A percentile compares a stretch with the other conserved stretches of the same genome.
phyloP scores from a whole-genome alignment of 345 rosid species.

The Salix arbutifolia region DNA sequence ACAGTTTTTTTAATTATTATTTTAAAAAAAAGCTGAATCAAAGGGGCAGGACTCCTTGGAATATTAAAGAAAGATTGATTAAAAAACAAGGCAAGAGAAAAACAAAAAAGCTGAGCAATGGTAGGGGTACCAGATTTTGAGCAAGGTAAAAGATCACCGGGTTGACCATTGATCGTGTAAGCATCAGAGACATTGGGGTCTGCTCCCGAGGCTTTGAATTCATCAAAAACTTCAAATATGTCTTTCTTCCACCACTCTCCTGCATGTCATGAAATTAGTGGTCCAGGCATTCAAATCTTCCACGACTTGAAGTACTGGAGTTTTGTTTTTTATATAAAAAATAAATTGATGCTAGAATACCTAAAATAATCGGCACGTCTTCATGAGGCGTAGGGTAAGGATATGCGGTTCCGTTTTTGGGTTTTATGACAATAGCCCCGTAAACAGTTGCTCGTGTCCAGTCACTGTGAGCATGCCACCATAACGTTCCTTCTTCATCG shows the following conservation, averaged over 20 bases:
- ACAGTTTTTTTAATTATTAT: no score
- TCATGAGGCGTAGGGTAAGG: slow-evolving; percentile 26
- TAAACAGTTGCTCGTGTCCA: slow-evolving; percentile 38
- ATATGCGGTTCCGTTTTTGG: background rate
- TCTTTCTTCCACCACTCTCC: slow-evolving; percentile 46
- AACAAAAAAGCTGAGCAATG: background rate
- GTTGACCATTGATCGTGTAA: slow-evolving; percentile 47
- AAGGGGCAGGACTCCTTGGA: no score
- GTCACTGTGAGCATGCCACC: slow-evolving; percentile 46
- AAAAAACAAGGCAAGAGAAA: background rate
- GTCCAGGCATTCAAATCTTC: background rate
- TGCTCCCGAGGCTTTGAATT: slow-evolving; percentile 18
- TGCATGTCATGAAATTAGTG: background rate
- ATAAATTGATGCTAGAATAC: background rate
- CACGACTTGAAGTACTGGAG: background rate
- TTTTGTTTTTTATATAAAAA: background rate
- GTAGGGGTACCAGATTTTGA: slow-evolving; percentile 14
- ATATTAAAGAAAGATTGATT: background rate
- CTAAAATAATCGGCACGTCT: slow-evolving; percentile 5
- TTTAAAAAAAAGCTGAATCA: no score
- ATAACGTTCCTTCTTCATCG: slow-evolving; percentile 31
- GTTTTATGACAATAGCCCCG: slow-evolving; percentile 34
- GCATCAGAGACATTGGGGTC: slow-evolving; percentile 41
- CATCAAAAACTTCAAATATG: slow-evolving; percentile 17
- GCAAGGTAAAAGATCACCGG: slow-evolving; percentile 41